These are phyloP conservation scores for Cornus suecica DNA, from an alignment of 148 eudicot species.

Conservation along the genomic window DNA sequence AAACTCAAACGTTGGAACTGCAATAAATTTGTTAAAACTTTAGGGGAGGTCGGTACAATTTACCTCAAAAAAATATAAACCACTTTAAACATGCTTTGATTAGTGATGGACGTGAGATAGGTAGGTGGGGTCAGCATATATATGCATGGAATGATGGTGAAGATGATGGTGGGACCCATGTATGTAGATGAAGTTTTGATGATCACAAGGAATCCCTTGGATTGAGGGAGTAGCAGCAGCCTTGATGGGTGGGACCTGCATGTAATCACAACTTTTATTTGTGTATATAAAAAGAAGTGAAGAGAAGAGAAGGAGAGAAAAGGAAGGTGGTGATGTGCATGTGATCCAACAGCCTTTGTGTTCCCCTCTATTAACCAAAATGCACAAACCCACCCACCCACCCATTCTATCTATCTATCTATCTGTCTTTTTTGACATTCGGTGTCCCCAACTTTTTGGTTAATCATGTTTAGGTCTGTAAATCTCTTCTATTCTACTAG, in stretches of 20 bases:
- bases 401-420: conserved; percentile 3
- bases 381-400: conserved; percentile 18
- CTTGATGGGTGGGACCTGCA: conserved; percentile 32
- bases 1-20: too few species aligned
- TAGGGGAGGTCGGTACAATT: too few species aligned
- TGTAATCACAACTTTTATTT: conserved; percentile 8
- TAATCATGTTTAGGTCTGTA: conserved; percentile 34
- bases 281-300: conserved; percentile 54
- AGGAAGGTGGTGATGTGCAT: conserved; percentile 53
- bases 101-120: conserved; percentile 19
- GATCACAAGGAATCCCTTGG: conserved; percentile 38
- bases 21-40: too few species aligned
- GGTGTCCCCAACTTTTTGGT: conserved; percentile 27
- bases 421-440: conserved; percentile 25
- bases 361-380: conserved; percentile 35
- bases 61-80: too few species aligned
- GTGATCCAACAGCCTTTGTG: conserved; percentile 69
- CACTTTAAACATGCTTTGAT: conserved; percentile 25
- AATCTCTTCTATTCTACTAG: not conserved
- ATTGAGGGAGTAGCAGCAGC: conserved; percentile 40
- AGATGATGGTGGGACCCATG: conserved; percentile 43
- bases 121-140: not conserved
- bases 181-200: conserved; percentile 13
- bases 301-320: conserved; percentile 44
- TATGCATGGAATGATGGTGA: conserved; percentile 41